Evolutionary conservation across 2,329 filamentous ascomycete genomes (phyloP), one percentile per base, ranked within the genome.

Genomic region (Fonsecaea monophora): DNA sequence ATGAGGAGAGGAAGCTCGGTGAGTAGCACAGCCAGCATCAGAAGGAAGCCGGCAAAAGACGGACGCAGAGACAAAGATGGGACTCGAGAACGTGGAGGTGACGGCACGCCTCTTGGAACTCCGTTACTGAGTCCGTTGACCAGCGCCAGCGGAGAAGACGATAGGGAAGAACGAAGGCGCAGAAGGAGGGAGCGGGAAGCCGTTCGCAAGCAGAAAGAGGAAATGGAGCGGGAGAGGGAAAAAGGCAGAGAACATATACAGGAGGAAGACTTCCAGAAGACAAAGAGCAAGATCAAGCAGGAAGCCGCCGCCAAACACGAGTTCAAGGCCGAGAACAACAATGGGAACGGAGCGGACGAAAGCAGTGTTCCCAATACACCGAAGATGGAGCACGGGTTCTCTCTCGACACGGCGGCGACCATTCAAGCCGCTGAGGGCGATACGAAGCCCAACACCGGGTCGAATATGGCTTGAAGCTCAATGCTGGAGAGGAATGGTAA

Each of bases 1-100:
- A 65, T 73, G 21, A 57, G 71, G 25, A 56, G 71, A 25, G 71
- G 71, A 6, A 73, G 71, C 64, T 72, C 70, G 42, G 71, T 72
- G 2, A 69, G 64, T 60, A 72, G 68, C 64, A 70, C 70, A 25
- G 68, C 70, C 12, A 71, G 70, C 30, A 60, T 64, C 32, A 38
- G 70, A 12, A 64, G 70, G 12, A 71, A 71, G 56, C n/a, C 66
- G 10, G 2, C 45, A 15, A 50, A 30, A 10, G 45, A 50, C 45
- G 45, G 45, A 7, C 45, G 45, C 45, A 25, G 45, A 50, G 45
- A 50, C 45, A 50, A 30, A 32, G 57, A 65, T 32, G 50, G 56
- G 32, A 53, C 42, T 5, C n/a, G 53, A 25, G 45, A 62, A 25
- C 48, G 60, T 10, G 60, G 53, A 34, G 38, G 45, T 50, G 25